A percentile compares a stretch with the other conserved stretches of the same genome.
phyloP scores from a whole-genome alignment of 2,329 filamentous ascomycete species.

The Proliferodiscus dingleyae region DNA sequence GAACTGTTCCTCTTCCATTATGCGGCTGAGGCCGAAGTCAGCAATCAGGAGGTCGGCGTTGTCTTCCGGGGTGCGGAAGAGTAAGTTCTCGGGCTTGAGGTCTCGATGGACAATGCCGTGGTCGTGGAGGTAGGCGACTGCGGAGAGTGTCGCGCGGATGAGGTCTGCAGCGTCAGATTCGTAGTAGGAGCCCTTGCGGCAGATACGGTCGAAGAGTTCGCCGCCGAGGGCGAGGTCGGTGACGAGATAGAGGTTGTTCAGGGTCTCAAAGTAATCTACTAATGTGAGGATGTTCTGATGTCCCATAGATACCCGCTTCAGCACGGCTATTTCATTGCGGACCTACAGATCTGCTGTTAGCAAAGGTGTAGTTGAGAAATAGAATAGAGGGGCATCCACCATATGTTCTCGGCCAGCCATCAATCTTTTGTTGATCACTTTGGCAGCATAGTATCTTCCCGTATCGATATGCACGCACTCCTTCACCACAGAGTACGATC shows the following conservation, averaged over 20 bases:
- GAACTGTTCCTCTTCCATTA: constrained; percentile 99
- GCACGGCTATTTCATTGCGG: constrained; percentile 93
- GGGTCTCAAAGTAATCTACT: constrained; percentile 98
- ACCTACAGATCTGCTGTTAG: constrained; percentile 52
- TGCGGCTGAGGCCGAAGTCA: constrained; percentile 90
- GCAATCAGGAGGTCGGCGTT: constrained; percentile 96
- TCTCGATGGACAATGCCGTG: constrained; percentile 98
- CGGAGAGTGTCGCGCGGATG: constrained; percentile 88
- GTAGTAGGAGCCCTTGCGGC: constrained; percentile 96
- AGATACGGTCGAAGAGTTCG: constrained; percentile 97
- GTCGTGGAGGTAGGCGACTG: constrained; percentile 97
- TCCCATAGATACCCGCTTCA: constrained; percentile 98
- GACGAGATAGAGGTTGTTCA: constrained; percentile 98
- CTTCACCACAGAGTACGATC: constrained; percentile 97
- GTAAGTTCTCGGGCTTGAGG: constrained; percentile 92
- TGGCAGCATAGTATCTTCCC: constrained; percentile 94
- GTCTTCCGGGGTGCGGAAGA: constrained; percentile 96
- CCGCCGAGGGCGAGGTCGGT: constrained; percentile 94
- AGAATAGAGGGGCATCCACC: too few species aligned
- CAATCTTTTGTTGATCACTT: constrained; percentile 97
- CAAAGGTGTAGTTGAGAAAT: neutral
- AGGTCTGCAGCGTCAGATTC: constrained; percentile 95
- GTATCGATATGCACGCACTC: constrained; percentile 99
- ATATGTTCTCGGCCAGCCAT: constrained; percentile 98
- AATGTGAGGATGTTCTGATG: constrained; percentile 97